Conservation (phyloP, 495 filamentous ascomycete genomes). For the Xylaria sp. region DNA sequence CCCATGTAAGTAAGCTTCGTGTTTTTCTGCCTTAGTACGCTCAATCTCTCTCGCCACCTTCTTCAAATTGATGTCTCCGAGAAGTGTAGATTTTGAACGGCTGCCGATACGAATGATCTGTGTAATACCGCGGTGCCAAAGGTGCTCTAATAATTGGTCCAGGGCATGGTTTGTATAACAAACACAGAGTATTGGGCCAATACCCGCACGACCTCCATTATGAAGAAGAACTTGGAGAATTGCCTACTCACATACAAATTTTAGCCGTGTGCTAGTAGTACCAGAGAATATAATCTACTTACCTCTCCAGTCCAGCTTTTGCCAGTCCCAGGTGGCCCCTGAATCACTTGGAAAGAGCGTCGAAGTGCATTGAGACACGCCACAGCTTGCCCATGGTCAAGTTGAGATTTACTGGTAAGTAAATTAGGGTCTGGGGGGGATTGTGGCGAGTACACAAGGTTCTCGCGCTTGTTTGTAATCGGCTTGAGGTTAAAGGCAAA, state of each 20-base stretch:
- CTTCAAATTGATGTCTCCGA: constrained; percentile 55
- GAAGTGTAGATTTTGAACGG: constrained; percentile 64
- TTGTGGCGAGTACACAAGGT: constrained; percentile 42
- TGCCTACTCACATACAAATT: constrained; percentile 34
- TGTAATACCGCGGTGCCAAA: constrained; percentile 60
- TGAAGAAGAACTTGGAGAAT: constrained; percentile 65
- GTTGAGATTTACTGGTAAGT: constrained; percentile 50
- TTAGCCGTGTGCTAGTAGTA: not conserved
- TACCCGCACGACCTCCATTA: constrained; percentile 52
- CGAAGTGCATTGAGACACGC: constrained; percentile 64
- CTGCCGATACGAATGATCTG: constrained; percentile 74
- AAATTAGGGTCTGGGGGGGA: constrained; percentile 45
- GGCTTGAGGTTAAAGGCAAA: constrained; percentile 62
- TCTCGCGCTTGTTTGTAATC: constrained; percentile 47
- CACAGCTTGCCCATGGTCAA: constrained; percentile 65
- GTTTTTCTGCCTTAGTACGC: constrained; percentile 42
- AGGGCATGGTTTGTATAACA: constrained; percentile 78
- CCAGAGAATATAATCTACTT: not conserved
- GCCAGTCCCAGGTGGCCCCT: constrained; percentile 84
- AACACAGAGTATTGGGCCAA: constrained; percentile 70
- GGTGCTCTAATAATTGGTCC: constrained; percentile 74
- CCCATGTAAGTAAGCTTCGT: constrained; percentile 4
- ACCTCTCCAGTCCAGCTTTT: constrained; percentile 59
- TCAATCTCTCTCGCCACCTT: constrained; percentile 33
- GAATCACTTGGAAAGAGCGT: constrained; percentile 66